Evolutionary conservation across 2,329 filamentous ascomycete genomes (phyloP).

Genomic region (Magnaporthiopsis rhizophila): DNA sequence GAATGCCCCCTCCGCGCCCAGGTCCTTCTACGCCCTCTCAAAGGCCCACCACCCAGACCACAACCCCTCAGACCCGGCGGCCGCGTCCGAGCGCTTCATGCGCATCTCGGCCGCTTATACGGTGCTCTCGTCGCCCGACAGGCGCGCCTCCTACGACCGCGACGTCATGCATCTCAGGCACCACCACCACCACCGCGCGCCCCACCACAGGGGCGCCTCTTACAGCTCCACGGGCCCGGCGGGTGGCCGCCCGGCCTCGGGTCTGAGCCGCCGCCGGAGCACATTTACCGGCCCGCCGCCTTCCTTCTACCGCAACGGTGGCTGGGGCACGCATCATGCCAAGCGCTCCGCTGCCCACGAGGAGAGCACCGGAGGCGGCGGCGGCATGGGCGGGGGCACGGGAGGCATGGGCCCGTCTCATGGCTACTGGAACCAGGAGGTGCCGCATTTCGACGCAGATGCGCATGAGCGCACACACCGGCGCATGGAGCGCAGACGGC

Average conservation of each 20-base stretch:
- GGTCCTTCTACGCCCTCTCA: conserved; percentile 82
- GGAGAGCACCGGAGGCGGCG: conserved; percentile 23
- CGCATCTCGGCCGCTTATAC: conserved; percentile 78
- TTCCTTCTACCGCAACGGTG: conserved; percentile 76
- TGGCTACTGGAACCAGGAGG: conserved; percentile 33
- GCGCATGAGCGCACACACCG: conserved; percentile 69
- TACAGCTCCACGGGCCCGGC: conserved; percentile 54
- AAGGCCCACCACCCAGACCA: conserved; percentile 89
- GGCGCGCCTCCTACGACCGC: conserved; percentile 75
- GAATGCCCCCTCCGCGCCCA: conserved; percentile 18
- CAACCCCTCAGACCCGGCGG: conserved; percentile 67
- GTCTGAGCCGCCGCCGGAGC: conserved; percentile 67
- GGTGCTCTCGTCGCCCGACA: conserved; percentile 62
- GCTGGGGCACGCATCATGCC: conserved; percentile 59
- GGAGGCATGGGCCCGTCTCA: conserved; percentile 54
- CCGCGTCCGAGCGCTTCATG: conserved; percentile 72
- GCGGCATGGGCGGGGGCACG: conserved; percentile 15
- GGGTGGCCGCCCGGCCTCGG: conserved; percentile 70
- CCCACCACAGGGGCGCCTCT: conserved; percentile 29
- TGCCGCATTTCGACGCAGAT: conserved; percentile 71
- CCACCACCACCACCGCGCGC: conserved; percentile 21
- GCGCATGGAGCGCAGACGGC: conserved; percentile 41
- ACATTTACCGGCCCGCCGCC: conserved; percentile 82
- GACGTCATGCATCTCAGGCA: conserved; percentile 41
- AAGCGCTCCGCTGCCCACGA: conserved; percentile 50